Percentiles rank a stretch among this genome's conserved stretches.
These are phyloP conservation scores for Tillandsia fasciculata DNA, from an alignment of 176 grass and related monocot species.

Conservation along the genomic window DNA sequence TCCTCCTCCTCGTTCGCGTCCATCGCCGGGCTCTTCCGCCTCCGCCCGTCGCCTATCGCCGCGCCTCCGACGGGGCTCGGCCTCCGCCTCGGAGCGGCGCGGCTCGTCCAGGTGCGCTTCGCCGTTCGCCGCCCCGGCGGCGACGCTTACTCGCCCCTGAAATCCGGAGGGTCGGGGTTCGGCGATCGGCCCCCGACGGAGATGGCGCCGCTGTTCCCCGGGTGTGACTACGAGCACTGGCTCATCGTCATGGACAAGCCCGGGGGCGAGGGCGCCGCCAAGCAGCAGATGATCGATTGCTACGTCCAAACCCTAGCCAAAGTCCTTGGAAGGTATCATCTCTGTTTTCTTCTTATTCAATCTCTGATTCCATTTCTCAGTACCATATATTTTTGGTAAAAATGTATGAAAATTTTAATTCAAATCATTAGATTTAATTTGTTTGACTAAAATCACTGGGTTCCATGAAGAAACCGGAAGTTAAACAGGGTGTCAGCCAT, in stretches of 20 bases:
- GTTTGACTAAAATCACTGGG: too few species aligned
- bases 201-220: slow-evolving; percentile 60
- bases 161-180: slow-evolving; percentile 7
- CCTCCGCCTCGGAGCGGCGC: slow-evolving; percentile 13
- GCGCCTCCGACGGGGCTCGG: slow-evolving; percentile 21
- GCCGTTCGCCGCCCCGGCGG: slow-evolving; percentile 38
- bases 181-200: slow-evolving; percentile 38
- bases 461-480: too few species aligned
- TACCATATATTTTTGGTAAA: too few species aligned
- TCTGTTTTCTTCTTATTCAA: not conserved
- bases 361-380: not conserved
- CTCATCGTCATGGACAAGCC: slow-evolving; percentile 88
- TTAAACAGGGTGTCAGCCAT: too few species aligned
- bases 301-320: slow-evolving; percentile 68
- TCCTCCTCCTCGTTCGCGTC: not conserved
- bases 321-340: slow-evolving; percentile 52
- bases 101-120: slow-evolving; percentile 33
- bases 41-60: slow-evolving; percentile 2
- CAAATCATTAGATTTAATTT: too few species aligned
- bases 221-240: slow-evolving; percentile 83
- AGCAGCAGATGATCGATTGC: slow-evolving; percentile 77
- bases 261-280: slow-evolving; percentile 42
- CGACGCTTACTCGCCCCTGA: slow-evolving; percentile 21
- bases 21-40: slow-evolving; percentile 5
- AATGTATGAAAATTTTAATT: too few species aligned